These are phyloP conservation scores for Lipomyces lipofer DNA, from an alignment of 805 yeast species.

Conservation along the genomic window DNA sequence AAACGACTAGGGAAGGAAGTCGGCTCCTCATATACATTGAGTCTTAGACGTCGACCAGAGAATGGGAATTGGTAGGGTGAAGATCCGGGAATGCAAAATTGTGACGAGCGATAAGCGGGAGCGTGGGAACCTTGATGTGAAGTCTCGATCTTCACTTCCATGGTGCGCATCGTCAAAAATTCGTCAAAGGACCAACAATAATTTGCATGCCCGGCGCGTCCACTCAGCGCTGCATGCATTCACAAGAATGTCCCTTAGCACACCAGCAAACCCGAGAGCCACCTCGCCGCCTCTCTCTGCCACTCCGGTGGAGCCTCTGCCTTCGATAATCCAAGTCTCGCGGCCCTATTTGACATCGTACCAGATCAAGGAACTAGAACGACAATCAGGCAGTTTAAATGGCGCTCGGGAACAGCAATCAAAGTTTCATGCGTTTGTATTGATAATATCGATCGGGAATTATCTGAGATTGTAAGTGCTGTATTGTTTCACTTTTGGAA, in stretches of 20 bases:
- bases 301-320: slow-evolving; percentile 11
- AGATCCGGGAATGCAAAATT: too few relatives aligned
- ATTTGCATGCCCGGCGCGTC: too few relatives aligned
- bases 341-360: slow-evolving; percentile 23
- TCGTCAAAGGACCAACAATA: too few relatives aligned
- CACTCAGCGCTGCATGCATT: too few relatives aligned
- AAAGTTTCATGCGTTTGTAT: slow-evolving; percentile 20
- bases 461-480: slow-evolving; percentile 25
- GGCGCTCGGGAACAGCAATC: slow-evolving; percentile 22
- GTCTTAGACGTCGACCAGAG: too few relatives aligned
- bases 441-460: slow-evolving; percentile 17
- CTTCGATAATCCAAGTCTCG: slow-evolving; percentile 21
- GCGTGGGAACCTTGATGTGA: too few relatives aligned
- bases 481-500: not conserved
- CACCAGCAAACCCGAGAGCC: not conserved
- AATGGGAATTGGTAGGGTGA: not conserved
- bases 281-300: slow-evolving; percentile 21
- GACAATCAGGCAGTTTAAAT: slow-evolving; percentile 3
- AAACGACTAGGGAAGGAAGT: not conserved
- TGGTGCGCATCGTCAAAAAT: too few relatives aligned
- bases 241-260: too few relatives aligned
- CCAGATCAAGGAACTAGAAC: slow-evolving; percentile 14
- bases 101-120: too few relatives aligned
- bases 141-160: too few relatives aligned
- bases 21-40: too few relatives aligned